Evolutionary conservation across 768 basidiomycete genomes (phyloP), one percentile per base, ranked within the genome.

Genomic region (Hemileccinum impolitum): DNA sequence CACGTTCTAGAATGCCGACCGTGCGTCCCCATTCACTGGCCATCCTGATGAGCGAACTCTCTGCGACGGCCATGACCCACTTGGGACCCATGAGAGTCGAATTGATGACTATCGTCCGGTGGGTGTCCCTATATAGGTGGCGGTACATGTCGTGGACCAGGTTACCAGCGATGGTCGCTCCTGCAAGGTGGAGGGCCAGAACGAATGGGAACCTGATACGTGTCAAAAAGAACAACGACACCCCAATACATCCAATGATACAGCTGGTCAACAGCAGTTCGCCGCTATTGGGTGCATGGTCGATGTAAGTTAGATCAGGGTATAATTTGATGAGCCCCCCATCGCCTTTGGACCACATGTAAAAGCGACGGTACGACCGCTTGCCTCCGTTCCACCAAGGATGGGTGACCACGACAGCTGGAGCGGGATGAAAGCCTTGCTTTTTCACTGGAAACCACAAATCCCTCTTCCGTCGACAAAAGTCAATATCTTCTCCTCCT

Each of bases 401-500:
- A 61, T 83, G 81, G 7, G 72, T 77, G 15, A 76, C 78, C n/a
- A 65, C 48, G 9, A 78, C 78, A 0, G 63, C 43, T 2, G 79
- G 79, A 13, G 80, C 80, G 2, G 78, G 65, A 25, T 61, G 52
- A 51, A 84, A 80, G 0, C 78, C 76, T 32, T 69, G 60, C 6
- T 69, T 59, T 3, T 68, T 67, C 17, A 60, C 50, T 10, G 52
- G 48, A 31, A 75, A 47, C 36, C 70, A 74, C 28, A 57, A 66
- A 17, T 68, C 58, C 12, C 78, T 70, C 50, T 78, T 80, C 51
- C 62, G 62, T n/a, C 72, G 67, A 50, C 79, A 80, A 54, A 76
- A 82, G 55, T 83, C 77, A 12, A 83, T 80, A 34, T 84, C 80
- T 51, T 85, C 82, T 0, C 81, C 82, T 3, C 82, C 80, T 1